Percentiles rank a stretch among this genome's conserved stretches.
phyloP scores from a whole-genome alignment of 305 asterid species.

The Stenogyne calaminthoides region DNA sequence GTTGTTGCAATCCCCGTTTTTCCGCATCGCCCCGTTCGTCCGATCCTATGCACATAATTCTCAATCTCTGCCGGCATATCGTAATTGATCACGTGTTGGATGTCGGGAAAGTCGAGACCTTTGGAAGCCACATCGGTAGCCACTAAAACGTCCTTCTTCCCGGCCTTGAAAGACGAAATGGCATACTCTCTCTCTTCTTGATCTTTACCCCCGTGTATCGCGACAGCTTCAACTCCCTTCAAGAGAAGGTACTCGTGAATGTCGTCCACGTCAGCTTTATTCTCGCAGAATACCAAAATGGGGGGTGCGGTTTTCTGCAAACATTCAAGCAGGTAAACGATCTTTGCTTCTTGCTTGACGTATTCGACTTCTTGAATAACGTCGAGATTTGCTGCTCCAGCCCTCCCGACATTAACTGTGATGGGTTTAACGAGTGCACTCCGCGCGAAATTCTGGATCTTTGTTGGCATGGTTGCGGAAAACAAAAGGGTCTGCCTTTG shows the following conservation, averaged over 20 bases:
- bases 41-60: conserved; percentile 85
- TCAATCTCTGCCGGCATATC: conserved; percentile 95
- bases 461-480: conserved; percentile 93
- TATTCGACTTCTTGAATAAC: conserved; percentile 93
- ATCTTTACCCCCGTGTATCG: conserved; percentile 85
- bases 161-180: conserved; percentile 66
- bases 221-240: conserved; percentile 87
- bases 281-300: conserved; percentile 76
- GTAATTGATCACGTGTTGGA: conserved; percentile 79
- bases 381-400: conserved; percentile 90
- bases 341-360: conserved; percentile 84
- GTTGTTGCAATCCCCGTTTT: conserved; percentile 87
- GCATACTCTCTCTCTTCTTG: conserved; percentile 91
- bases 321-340: conserved; percentile 86
- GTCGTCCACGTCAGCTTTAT: conserved; percentile 84
- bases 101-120: conserved; percentile 84
- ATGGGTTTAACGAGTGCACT: conserved; percentile 83
- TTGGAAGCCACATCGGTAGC: conserved; percentile 90
- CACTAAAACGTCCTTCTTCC: conserved; percentile 76
- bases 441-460: conserved; percentile 81
- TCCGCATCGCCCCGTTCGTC: conserved; percentile 91
- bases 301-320: conserved; percentile 89
- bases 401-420: conserved; percentile 81
- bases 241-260: conserved; percentile 75
- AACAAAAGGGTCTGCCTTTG: conserved; percentile 87